Conservation (phyloP, 2,329 filamentous ascomycete genomes). For the Metarhizium humberi region DNA sequence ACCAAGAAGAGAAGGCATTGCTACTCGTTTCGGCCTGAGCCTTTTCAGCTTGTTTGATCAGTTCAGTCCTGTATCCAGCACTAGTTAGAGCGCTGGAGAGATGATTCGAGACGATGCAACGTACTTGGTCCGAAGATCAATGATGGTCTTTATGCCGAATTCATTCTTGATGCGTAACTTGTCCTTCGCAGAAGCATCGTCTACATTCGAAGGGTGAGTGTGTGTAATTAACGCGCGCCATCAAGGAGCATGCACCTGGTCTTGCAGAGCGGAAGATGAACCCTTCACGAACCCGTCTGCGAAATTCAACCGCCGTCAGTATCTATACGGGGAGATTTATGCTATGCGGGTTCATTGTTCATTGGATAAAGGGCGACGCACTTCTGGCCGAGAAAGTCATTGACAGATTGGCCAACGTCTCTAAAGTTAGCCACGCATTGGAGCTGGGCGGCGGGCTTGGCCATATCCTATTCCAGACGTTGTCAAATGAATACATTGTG, state of each 20-base stretch:
- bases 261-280: slow-evolving; percentile 61
- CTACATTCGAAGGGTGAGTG: slow-evolving; percentile 23
- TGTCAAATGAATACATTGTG: no score
- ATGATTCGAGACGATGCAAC: slow-evolving; percentile 3
- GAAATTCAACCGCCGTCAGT: neutral
- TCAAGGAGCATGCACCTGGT: slow-evolving; percentile 30
- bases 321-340: neutral
- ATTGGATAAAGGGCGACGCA: slow-evolving; percentile 18
- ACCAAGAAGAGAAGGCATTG: slow-evolving; percentile 32
- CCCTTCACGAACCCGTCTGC: slow-evolving; percentile 43
- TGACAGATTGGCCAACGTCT: slow-evolving; percentile 63
- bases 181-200: slow-evolving; percentile 63
- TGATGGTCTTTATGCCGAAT: slow-evolving; percentile 58
- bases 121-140: slow-evolving; percentile 73
- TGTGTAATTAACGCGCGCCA: neutral
- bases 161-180: slow-evolving; percentile 47
- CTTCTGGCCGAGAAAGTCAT: slow-evolving; percentile 46
- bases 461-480: no score
- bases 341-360: neutral
- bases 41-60: slow-evolving; percentile 58
- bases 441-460: slow-evolving; percentile 6
- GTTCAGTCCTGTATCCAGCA: slow-evolving; percentile 51
- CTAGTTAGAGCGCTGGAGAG: neutral
- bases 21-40: slow-evolving; percentile 36
- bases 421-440: slow-evolving; percentile 59